A percentile compares a stretch with the other conserved stretches of the same genome.
Conservation (phyloP, 1,284 basidiomycete genomes). For the Cryptococcus sp. region DNA sequence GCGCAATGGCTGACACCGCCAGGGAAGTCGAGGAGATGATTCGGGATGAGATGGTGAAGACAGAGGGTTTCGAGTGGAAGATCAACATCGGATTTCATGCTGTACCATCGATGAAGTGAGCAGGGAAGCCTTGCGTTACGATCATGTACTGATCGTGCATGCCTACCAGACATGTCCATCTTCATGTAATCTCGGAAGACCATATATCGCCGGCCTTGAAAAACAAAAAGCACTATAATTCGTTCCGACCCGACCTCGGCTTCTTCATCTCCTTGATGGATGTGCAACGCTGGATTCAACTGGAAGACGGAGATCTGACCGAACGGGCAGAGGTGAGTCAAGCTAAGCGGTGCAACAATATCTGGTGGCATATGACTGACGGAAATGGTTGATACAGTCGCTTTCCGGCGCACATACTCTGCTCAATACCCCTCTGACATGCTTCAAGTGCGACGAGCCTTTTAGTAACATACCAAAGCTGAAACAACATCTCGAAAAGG, state of each 20-base stretch:
- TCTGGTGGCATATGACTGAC: not conserved
- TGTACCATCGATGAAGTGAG: slow-evolving; percentile 62
- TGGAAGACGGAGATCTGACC: slow-evolving; percentile 46
- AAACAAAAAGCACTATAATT: slow-evolving; percentile 91
- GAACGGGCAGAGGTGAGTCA: slow-evolving; percentile 31
- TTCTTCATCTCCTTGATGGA: slow-evolving; percentile 82
- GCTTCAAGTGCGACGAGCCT: slow-evolving; percentile 66
- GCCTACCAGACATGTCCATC: slow-evolving; percentile 70
- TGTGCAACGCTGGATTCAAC: slow-evolving; percentile 73
- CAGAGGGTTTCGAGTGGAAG: slow-evolving; percentile 77
- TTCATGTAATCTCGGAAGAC: slow-evolving; percentile 86
- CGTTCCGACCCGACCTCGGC: slow-evolving; percentile 81
- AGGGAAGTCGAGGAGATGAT: slow-evolving; percentile 63
- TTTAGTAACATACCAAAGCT: slow-evolving; percentile 75
- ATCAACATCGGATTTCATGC: slow-evolving; percentile 86
- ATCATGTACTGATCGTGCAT: not conserved
- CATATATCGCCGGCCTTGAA: slow-evolving; percentile 74
- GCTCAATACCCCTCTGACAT: slow-evolving; percentile 67
- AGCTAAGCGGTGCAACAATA: slow-evolving; percentile 28
- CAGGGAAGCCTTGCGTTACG: not conserved
- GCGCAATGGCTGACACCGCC: slow-evolving; percentile 63
- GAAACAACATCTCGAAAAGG: slow-evolving; percentile 58
- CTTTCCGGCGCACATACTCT: slow-evolving; percentile 62
- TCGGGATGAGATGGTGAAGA: slow-evolving; percentile 75
- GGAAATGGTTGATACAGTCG: slow-evolving; percentile 37